Base-by-base conservation (phyloP, 169 alveolate species). In the Eimeria sp. region DNA sequence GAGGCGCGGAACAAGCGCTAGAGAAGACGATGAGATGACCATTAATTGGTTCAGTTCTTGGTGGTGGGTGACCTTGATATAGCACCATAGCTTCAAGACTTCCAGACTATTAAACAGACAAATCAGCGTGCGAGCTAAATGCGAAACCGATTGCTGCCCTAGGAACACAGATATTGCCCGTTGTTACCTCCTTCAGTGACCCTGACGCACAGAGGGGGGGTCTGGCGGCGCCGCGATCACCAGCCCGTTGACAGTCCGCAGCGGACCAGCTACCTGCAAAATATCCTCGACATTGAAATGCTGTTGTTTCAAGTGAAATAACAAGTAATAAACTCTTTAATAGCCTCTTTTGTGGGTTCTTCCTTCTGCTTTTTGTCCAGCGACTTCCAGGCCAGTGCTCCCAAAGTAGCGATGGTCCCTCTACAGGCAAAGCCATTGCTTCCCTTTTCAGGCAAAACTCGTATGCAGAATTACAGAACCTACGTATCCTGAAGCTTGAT, bases 51-150 rank as follows among this genome's bases (percentile, higher is more conserved):
- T 65, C 40, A 65, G 34, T 65, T 65, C 75, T 25, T 65, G 75
- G 75, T 40, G 75, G 75, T 75, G 49, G 75, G 75, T 75, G 49
- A 34, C 57, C 84, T 18, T 14, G 84, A 5, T 5, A 27, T 43
- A 5, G n/a, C 61, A 83, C 75, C 61, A 67, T 43, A 20, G 76
- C 91, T 83, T 83, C 72, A 54, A 30, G 91, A 54, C 58, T 61
- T 80, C 9, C 91, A 57, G 75, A 54, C 76, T 7, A 83, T 83
- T 83, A 83, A 83, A 83, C 91, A 83, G 91, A 83, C 91, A 83
- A 83, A 57, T 57, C 91, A 80, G 91, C 61, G 27, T 27, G 75
- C 91, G 54, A 83, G 30, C 47, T n/a, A 57, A 57, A 57, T 57
- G 76, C 49, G 91, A 57, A 83, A 83, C 91, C 91, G 75, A 83